Percentiles rank a stretch among this genome's conserved stretches.
phyloP scores from a whole-genome alignment of 1,284 basidiomycete genomes.

The Ganoderma resinaceum region DNA sequence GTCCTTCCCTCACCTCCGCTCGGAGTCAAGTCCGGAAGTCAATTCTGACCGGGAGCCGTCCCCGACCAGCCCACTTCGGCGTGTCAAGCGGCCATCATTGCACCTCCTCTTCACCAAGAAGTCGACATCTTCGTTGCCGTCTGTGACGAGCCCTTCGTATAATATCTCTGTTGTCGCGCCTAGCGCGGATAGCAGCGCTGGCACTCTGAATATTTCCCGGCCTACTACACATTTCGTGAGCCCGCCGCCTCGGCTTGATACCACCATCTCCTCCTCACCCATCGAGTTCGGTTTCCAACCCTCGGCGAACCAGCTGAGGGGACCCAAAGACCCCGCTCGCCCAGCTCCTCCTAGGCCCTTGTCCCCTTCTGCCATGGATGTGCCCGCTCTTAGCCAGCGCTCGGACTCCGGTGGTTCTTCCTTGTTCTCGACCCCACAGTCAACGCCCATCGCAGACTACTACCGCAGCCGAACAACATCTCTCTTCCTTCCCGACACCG shows the following conservation, averaged over 20 bases:
- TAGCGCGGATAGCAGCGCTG: slow-evolving; percentile 44
- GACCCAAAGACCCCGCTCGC: slow-evolving; percentile 8
- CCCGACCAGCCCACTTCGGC: slow-evolving; percentile 32
- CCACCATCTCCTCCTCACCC: slow-evolving; percentile 55
- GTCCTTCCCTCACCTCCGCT: slow-evolving; percentile 40
- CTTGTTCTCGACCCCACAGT: slow-evolving; percentile 40
- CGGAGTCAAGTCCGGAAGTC: slow-evolving; percentile 31
- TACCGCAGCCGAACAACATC: slow-evolving; percentile 46
- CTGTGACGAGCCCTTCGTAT: slow-evolving; percentile 17
- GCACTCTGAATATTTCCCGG: slow-evolving; percentile 43
- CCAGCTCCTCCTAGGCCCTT: slow-evolving; percentile 17
- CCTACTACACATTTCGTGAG: slow-evolving; percentile 47
- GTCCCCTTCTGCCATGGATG: slow-evolving; percentile 14
- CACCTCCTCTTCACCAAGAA: slow-evolving; percentile 46
- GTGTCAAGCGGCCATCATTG: slow-evolving; percentile 45
- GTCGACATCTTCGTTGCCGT: slow-evolving; percentile 40
- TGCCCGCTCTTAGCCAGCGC: slow-evolving; percentile 26
- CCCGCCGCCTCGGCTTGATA: slow-evolving; percentile 57
- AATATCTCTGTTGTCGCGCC: slow-evolving; percentile 18
- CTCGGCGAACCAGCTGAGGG: slow-evolving; percentile 14
- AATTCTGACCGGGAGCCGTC: slow-evolving; percentile 12
- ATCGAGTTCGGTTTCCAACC: slow-evolving; percentile 51
- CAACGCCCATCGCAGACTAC: slow-evolving; percentile 57
- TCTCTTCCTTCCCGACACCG: slow-evolving; percentile 44
- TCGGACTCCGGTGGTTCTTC: slow-evolving; percentile 38